A percentile compares a stretch with the other conserved stretches of the same genome.
Evolutionary conservation across 805 yeast species (phyloP).

Genomic region (Kodamaea kaohsiungensis): DNA sequence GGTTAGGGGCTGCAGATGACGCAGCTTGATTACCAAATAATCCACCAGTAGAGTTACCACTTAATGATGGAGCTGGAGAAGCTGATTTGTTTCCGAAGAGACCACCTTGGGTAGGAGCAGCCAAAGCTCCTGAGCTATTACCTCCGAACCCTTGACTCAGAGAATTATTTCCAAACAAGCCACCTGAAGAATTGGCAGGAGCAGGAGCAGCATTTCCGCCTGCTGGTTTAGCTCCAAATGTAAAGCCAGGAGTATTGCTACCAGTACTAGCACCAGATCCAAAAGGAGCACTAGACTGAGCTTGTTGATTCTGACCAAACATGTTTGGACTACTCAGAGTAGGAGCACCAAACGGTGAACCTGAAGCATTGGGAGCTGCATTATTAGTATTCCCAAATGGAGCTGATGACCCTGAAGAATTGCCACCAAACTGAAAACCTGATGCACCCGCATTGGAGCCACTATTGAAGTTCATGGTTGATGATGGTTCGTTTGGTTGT

Average conservation of each 20-base stretch:
- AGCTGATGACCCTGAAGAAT: background rate
- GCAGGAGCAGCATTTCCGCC: background rate
- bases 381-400: conserved; percentile 5
- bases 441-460: background rate
- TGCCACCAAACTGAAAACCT: background rate
- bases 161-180: background rate
- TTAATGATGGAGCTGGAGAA: background rate
- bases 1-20: background rate
- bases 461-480: background rate
- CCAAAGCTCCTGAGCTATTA: background rate
- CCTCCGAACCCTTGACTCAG: background rate
- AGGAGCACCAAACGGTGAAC: background rate
- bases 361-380: conserved; percentile 1
- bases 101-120: background rate
- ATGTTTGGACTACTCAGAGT: background rate
- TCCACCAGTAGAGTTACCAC: conserved; percentile 6
- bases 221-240: background rate
- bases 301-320: background rate
- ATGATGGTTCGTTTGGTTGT: background rate
- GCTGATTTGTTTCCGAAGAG: background rate
- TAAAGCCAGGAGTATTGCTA: background rate
- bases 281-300: background rate
- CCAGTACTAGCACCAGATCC: background rate
- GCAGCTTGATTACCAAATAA: conserved; percentile 5
- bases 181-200: background rate